Evolutionary conservation across 2,329 filamentous ascomycete genomes (phyloP), one percentile per base, ranked within the genome.

Genomic region (Talaromyces albobiverticillius): DNA sequence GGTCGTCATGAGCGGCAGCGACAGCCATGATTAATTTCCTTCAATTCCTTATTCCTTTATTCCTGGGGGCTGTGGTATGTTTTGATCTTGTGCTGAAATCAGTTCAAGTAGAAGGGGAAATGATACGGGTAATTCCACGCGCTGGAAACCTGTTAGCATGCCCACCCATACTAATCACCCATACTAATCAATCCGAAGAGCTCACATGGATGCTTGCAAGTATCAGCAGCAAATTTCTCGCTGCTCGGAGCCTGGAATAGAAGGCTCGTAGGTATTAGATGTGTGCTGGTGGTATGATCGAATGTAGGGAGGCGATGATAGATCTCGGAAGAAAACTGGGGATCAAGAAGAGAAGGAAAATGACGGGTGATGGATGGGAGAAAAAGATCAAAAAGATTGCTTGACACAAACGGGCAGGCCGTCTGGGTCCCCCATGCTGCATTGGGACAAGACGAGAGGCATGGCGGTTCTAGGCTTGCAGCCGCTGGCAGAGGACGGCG

Each of bases 1-100:
- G 64, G 59, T 68, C 69, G 59, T 73, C 69, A 53, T 74, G 68
- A 59, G 63, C 64, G 60, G 65, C 66, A 56, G 63, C 64, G 60
- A 66, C 61, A 56, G 68, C 61, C 67, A 72, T 72, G 58, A 59
- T 67, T 58, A 46, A 62, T 56, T 60, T 60, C 41, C 36, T 22
- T 38, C n/a, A 16, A 38, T n/a, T 38, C 36, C 36, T n/a, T 47
- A 26, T 36, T n/a, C n/a, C n/a, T n/a, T n/a, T n/a, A n/a, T n/a
- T n/a, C n/a, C n/a, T n/a, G n/a, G n/a, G n/a, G n/a, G n/a, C n/a
- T n/a, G n/a, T n/a, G n/a, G 13, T 42, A 54, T 36, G 46, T 11
- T 20, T 34, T 10, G 18, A 31, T 50, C 51, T 51, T 56, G 38
- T 57, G 60, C 64, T 70, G 62, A 41, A 62, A 68, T 70, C 67